Base-by-base conservation (phyloP, 805 yeast genomes). In the Grigorovia humatica region DNA sequence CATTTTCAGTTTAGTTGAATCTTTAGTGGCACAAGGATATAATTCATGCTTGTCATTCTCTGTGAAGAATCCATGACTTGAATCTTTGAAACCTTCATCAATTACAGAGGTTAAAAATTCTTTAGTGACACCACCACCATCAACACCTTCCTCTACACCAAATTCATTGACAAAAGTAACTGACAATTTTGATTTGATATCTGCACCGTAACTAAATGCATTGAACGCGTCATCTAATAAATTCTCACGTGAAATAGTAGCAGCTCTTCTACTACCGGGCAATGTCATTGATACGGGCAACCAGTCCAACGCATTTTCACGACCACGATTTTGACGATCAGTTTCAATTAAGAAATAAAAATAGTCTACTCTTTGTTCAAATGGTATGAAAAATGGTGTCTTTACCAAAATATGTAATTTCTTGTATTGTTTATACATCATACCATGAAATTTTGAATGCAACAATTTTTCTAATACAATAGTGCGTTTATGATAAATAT, bases 91-190 rank as follows among this genome's bases (percentile, higher is more conserved):
- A 0, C 86, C 90, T 55, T 85, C 87, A 4, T 70, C 71, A 2
- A 83, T 79, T 0, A 88, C 81, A 48, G 83, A 73, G 2, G 91
- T 88, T 51, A 91, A 69, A 55, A 93, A 81, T 61, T 91, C 99
- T 64, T 91, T 90, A 0, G 97, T 90, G 23, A 91, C 72, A 1
- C 99, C 99, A 12, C 98, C 99, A 8, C 99, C 99, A 66, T 91
- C 99, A 44, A 91, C 84, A 1, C 99, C 99, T 64, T 91, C 98
- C 40, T 72, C 77, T 15, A 70, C 71, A 1, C 90, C 95, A 68
- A 82, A 79, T 51, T 84, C 78, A 59, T 87, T 85, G 41, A 72
- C 71, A 62, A 93, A 89, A 15, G 75, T 75, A 1, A 93, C 88
- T 1, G 77, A 70, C 9, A 90, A 65, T 40, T 72, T 74, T 9